Evolutionary conservation across 306 rosid species (phyloP).

Genomic region (Mucuna pruriens): DNA sequence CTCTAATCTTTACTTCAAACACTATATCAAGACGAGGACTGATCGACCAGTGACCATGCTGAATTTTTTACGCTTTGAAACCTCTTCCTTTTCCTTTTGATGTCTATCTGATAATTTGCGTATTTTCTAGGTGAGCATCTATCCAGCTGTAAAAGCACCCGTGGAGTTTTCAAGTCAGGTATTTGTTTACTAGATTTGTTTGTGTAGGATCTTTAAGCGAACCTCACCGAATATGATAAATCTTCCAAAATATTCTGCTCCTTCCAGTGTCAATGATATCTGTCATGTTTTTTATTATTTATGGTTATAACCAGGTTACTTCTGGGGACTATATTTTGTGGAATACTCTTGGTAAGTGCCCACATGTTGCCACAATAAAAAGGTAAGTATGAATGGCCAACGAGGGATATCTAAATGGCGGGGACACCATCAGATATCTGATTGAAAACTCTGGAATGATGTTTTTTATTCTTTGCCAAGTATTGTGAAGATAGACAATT

Average conservation of each 20-base stretch:
- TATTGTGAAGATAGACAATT: constrained; percentile 26
- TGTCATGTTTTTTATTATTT: constrained; percentile 20
- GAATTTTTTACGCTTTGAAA: background rate
- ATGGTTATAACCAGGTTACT: constrained; percentile 57
- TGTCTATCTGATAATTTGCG: constrained; percentile 38
- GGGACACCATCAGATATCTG: constrained; percentile 18
- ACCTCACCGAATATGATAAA: constrained; percentile 6
- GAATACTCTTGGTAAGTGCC: constrained; percentile 93
- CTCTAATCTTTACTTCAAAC: background rate
- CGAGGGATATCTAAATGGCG: constrained; percentile 22
- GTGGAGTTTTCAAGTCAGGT: constrained; percentile 85
- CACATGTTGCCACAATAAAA: constrained; percentile 57
- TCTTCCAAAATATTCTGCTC: background rate
- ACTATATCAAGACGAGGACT: background rate
- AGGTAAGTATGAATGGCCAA: constrained; percentile 40
- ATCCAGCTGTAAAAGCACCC: constrained; percentile 93
- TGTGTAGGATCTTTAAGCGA: constrained; percentile 26
- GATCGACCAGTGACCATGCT: constrained; percentile 13
- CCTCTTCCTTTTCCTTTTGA: constrained; percentile 10
- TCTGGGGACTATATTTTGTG: constrained; percentile 91
- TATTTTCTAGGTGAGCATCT: constrained; percentile 78
- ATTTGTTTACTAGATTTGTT: constrained; percentile 33
- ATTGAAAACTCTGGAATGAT: constrained; percentile 32
- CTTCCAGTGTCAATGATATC: constrained; percentile 5
- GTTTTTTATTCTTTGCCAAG: constrained; percentile 9